Evolutionary conservation across 805 yeast genomes (phyloP).

Genomic region (Myxozyma neglecta): DNA sequence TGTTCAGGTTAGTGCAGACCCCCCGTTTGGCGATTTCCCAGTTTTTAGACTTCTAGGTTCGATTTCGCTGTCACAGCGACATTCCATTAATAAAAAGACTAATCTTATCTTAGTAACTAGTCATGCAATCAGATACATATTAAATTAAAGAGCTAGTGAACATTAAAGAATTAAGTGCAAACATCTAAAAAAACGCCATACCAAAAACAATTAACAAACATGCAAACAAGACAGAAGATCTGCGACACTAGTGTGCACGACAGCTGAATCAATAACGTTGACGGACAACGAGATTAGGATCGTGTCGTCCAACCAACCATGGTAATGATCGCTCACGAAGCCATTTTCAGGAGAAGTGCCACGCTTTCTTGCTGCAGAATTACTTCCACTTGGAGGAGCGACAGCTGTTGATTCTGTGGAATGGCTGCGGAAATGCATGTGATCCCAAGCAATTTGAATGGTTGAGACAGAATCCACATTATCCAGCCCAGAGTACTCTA

Average conservation of each 20-base stretch:
- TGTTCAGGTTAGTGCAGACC: too few species aligned
- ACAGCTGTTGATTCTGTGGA: slow-evolving; percentile 93
- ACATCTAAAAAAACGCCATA: neutral
- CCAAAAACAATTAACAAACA: neutral
- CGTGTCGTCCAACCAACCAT: slow-evolving; percentile 30
- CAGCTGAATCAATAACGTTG: slow-evolving; percentile 12
- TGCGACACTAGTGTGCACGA: slow-evolving; percentile 16
- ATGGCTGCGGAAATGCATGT: slow-evolving; percentile 46
- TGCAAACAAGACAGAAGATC: slow-evolving; percentile 16
- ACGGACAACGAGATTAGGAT: slow-evolving; percentile 19
- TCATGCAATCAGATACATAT: too few species aligned
- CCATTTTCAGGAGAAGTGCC: slow-evolving; percentile 60
- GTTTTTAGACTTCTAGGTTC: too few species aligned
- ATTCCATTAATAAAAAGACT: too few species aligned
- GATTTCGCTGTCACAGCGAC: too few species aligned
- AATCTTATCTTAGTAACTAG: too few species aligned
- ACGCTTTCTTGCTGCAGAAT: neutral
- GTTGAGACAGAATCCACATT: slow-evolving; percentile 9
- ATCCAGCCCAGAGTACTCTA: slow-evolving; percentile 21
- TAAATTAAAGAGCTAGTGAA: neutral
- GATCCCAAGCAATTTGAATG: slow-evolving; percentile 23
- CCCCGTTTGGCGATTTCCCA: too few species aligned
- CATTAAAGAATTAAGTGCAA: neutral
- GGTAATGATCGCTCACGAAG: slow-evolving; percentile 46
- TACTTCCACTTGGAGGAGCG: slow-evolving; percentile 61